Conservation (phyloP, 2,329 filamentous ascomycete species). For the Neospermospora avenae region DNA sequence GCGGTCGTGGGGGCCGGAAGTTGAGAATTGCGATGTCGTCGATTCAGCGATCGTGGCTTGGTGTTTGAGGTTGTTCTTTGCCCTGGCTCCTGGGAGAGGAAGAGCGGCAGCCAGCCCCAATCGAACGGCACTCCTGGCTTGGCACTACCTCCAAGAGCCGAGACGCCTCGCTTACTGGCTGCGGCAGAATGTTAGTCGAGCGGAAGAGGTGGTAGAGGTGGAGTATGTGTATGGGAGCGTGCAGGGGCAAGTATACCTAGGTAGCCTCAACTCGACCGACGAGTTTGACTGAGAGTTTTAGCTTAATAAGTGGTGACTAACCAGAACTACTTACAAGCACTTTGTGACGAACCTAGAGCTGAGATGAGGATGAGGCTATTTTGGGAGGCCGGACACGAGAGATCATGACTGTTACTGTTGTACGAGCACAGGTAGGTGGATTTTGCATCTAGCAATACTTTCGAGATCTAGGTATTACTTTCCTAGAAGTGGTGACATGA, state of each 20-base stretch:
- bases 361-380: neutral
- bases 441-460: too few species aligned
- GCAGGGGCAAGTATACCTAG: too few species aligned
- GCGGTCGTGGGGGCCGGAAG: slow-evolving; percentile 3
- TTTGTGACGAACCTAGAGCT: too few species aligned
- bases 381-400: neutral
- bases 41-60: neutral
- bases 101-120: neutral
- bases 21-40: neutral
- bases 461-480: too few species aligned
- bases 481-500: too few species aligned
- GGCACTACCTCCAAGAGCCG: neutral
- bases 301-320: too few species aligned
- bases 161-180: slow-evolving; percentile 2
- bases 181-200: neutral
- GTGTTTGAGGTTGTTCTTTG: neutral
- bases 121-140: neutral
- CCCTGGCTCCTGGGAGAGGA: neutral
- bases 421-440: neutral
- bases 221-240: neutral
- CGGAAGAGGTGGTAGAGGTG: neutral
- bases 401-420: neutral
- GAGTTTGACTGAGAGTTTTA: too few species aligned
- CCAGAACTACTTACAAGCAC: too few species aligned
- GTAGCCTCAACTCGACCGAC: too few species aligned